phyloP scores from a whole-genome alignment of 495 filamentous ascomycete species.

The Parachaetomium inaequale region DNA sequence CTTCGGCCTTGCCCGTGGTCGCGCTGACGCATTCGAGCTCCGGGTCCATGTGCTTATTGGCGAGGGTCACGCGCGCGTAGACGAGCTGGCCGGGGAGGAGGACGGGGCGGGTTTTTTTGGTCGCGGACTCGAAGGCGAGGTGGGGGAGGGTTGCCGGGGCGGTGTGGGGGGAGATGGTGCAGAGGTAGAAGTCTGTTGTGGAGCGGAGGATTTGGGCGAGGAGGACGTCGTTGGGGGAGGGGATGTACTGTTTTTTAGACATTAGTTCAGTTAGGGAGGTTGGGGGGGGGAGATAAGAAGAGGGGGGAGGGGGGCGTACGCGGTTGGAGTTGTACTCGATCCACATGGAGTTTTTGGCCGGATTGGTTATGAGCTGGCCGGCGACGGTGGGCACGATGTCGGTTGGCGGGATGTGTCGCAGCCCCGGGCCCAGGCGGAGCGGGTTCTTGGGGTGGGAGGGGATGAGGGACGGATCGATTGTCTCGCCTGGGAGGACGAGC shows the following conservation, averaged over 20 bases:
- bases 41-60: conserved; percentile 77
- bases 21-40: conserved; percentile 87
- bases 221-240: conserved; percentile 71
- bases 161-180: conserved; percentile 57
- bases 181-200: conserved; percentile 68
- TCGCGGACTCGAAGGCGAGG: conserved; percentile 85
- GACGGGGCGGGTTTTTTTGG: conserved; percentile 83
- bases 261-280: background rate
- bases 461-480: conserved; percentile 60
- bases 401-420: conserved; percentile 67
- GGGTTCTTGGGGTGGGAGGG: conserved; percentile 61
- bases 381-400: conserved; percentile 71
- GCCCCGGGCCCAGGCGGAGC: conserved; percentile 80
- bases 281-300: background rate
- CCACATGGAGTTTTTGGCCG: conserved; percentile 75
- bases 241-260: conserved; percentile 63
- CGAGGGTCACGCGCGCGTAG: conserved; percentile 74
- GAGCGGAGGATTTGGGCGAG: conserved; percentile 79
- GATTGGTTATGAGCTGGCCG: conserved; percentile 73
- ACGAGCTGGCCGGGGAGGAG: conserved; percentile 71
- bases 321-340: conserved; percentile 65
- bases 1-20: conserved; percentile 82
- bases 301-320: conserved; percentile 35
- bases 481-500: conserved; percentile 77
- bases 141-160: conserved; percentile 74